Evolutionary conservation across 768 basidiomycete species (phyloP).

Genomic region (Rhodotorula taiwanensis): DNA sequence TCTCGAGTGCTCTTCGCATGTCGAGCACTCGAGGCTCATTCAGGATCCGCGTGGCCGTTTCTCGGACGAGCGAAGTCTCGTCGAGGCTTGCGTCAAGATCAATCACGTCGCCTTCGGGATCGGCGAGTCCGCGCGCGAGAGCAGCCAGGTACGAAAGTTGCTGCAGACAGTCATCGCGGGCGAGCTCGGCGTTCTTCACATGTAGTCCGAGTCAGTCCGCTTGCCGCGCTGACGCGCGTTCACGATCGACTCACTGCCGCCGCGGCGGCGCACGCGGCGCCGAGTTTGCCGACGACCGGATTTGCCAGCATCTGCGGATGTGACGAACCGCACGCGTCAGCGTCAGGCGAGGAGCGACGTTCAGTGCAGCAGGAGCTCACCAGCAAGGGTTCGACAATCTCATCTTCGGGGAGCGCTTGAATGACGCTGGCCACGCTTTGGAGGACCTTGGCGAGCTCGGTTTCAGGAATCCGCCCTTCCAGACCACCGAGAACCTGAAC

Average conservation of each 20-base stretch:
- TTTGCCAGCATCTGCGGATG: constrained; percentile 35
- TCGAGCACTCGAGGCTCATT: constrained; percentile 32
- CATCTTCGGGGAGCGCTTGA: constrained; percentile 44
- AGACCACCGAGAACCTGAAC: constrained; percentile 46
- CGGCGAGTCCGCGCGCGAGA: constrained; percentile 46
- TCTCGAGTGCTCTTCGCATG: constrained; percentile 42
- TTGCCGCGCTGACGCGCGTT: no score
- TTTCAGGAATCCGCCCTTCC: constrained; percentile 44
- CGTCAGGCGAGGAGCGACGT: constrained; percentile 1
- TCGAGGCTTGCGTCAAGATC: constrained; percentile 42
- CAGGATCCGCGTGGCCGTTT: constrained; percentile 18
- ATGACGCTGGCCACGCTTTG: constrained; percentile 48
- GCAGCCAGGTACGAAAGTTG: constrained; percentile 47
- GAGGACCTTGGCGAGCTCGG: constrained; percentile 48
- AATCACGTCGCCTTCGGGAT: constrained; percentile 47
- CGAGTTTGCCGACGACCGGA: constrained; percentile 42
- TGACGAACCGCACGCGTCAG: no score
- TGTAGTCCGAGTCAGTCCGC: neutral
- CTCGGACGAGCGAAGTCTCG: constrained; percentile 35
- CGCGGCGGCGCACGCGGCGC: neutral
- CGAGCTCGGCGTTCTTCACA: constrained; percentile 34
- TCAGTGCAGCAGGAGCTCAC: neutral
- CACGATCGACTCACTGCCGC: no score
- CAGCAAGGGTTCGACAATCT: constrained; percentile 45
- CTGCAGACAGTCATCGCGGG: constrained; percentile 41